Base-by-base conservation (phyloP, 1,139 yeast genomes). In the Arxiozyma telluris region DNA sequence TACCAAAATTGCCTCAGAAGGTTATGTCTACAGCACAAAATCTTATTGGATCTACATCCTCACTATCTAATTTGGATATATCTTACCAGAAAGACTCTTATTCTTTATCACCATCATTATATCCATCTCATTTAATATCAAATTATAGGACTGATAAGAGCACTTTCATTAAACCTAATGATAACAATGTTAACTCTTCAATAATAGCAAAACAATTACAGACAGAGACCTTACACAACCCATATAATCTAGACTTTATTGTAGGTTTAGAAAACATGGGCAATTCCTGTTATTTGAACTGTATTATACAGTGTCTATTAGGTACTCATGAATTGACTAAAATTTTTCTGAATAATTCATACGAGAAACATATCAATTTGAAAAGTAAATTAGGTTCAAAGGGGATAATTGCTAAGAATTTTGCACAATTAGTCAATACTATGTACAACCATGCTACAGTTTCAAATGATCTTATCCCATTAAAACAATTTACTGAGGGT, bases 271-370 rank as follows among this genome's bases (percentile, higher is more conserved):
- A 78, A 51, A 93, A 93, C 65, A 76, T 87, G 59, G 97, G 98
- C 0, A 93, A 90, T 64, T 87, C 96, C 0, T 93, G 98, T 69
- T 93, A 93, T 68, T 85, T 93, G 84, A 93, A 93, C 69, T 87
- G 96, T 63, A 79, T 93, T 55, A 71, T 93, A 20, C 98, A 93
- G 69, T 91, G 98, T 66, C 72, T 93, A 42, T 68, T 78, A 11
- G 82, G 82, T 1, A 78, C 83, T 0, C 72, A 75, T 8, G 74
- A 75, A 51, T 64, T 81, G 20, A 70, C 78, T 1, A 67, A 68
- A 23, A 71, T 81, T 52, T 82, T 84, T 60, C 64, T 79, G 34
- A 75, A 76, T 55, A 81, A 82, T 38, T 74, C 84, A 1, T 91
- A 85, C 68, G 79, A 79, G 57, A 79, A 78, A 57, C 88, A 85